Base-by-base conservation (phyloP, 257 asterid species). In the Ilex aquifolium region DNA sequence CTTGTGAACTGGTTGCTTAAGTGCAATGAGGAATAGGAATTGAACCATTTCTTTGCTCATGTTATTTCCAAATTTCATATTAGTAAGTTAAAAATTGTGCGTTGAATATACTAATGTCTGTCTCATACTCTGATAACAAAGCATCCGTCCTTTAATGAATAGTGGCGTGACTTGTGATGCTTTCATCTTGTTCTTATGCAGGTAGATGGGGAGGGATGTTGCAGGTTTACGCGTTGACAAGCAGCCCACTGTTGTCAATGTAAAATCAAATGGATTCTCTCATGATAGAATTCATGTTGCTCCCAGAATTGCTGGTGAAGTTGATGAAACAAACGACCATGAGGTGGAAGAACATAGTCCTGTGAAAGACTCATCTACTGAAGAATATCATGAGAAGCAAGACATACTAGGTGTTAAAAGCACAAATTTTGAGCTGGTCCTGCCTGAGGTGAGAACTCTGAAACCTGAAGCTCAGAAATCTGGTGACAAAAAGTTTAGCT, bases 351-450 rank as follows among this genome's bases (percentile, higher is more conserved):
- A 69, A 56, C 71, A 60, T 42, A 32, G 1, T 21, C 27, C 55
- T 69, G 56, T 77, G 53, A 78, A 75, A 53, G 70, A 63, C 46
- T 58, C 64, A 54, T 51, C 42, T 61, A 68, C 69, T 40, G 82
- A 73, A 13, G 82, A 65, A 64, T 60, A 53, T 48, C 67, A 69
- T 27, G 90, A 74, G 67, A 78, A 78, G 72, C 82, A 76, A 68
- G 92, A 80, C 48, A 87, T 82, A 52, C 78, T 86, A 52, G 85
- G 76, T 44, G 68, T 82, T 72, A 80, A 80, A 62, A 86, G 87
- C 78, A 79, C 75, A 59, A 80, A 81, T 65, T 71, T 64, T 21
- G 27, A 21, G 27, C 27, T 1, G 27, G 27, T 21, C 27, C 27
- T 21, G 27, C 27, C 27, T 21, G 27, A 21, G 27, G 27, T 1